phyloP scores from a whole-genome alignment of 164 flowering plant genomes.

The Chimonanthus praecox region DNA sequence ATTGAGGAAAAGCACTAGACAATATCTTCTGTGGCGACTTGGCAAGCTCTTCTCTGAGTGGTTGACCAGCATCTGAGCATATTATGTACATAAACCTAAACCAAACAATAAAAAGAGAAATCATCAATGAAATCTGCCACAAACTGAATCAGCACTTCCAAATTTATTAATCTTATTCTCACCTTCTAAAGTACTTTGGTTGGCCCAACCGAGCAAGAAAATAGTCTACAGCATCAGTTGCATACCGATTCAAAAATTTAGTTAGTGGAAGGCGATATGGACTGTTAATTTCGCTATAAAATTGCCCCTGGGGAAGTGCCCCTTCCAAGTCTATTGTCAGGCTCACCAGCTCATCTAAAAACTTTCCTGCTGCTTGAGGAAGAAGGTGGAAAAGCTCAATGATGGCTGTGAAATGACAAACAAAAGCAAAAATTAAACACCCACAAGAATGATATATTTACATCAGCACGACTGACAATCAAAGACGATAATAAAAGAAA shows the following conservation, averaged over 20 bases:
- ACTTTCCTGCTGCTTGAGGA: constrained; percentile 88
- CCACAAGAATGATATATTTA: not conserved
- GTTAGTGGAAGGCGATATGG: constrained; percentile 98
- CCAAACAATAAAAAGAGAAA: constrained; percentile 5
- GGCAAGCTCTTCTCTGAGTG: constrained; percentile 96
- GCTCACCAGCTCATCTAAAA: constrained; percentile 92
- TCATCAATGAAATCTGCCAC: not conserved
- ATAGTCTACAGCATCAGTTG: constrained; percentile 84
- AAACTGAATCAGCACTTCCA: not conserved
- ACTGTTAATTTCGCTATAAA: constrained; percentile 95
- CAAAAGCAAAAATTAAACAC: not conserved
- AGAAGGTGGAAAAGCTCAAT: constrained; percentile 99
- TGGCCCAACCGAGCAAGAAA: constrained; percentile 83
- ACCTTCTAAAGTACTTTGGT: constrained; percentile 92
- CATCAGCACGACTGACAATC: not conserved
- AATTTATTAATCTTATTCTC: constrained; percentile 12
- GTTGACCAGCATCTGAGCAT: constrained; percentile 96
- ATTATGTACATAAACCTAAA: constrained; percentile 93
- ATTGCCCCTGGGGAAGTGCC: constrained; percentile 87
- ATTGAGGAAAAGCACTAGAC: constrained; percentile 73
- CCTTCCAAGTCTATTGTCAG: constrained; percentile 90
- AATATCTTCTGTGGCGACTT: constrained; percentile 93
- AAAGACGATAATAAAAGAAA: not conserved
- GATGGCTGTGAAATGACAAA: constrained; percentile 60
- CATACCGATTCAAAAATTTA: constrained; percentile 83